These are phyloP conservation scores for Neurospora cerealis DNA, from an alignment of 495 filamentous ascomycete species.

Conservation along the genomic window DNA sequence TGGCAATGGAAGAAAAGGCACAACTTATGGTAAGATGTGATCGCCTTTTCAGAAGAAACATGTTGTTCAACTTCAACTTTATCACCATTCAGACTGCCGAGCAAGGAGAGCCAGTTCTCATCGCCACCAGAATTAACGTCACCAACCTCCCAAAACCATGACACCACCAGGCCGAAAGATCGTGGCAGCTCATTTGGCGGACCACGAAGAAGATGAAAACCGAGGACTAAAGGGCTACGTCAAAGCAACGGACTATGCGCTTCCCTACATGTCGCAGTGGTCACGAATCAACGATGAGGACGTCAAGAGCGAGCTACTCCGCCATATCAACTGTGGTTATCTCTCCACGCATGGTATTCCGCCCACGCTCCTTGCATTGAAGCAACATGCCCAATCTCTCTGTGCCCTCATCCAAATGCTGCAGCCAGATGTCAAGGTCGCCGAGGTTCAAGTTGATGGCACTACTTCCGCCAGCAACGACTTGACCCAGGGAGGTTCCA, in stretches of 20 bases:
- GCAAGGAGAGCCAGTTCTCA: not conserved
- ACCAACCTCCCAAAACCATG: slow-evolving; percentile 8
- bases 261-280: slow-evolving; percentile 22
- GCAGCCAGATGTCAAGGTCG: slow-evolving; percentile 19
- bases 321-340: slow-evolving; percentile 41
- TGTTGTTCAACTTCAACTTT: not conserved
- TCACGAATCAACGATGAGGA: slow-evolving; percentile 13
- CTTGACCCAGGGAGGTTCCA: not conserved
- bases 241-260: slow-evolving; percentile 21
- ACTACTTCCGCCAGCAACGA: not conserved
- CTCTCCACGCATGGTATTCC: slow-evolving; percentile 34
- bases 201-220: slow-evolving; percentile 20
- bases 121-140: slow-evolving; percentile 34
- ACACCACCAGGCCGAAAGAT: not conserved
- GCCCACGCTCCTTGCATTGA: slow-evolving; percentile 41
- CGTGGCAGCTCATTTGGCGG: slow-evolving; percentile 15
- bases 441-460: slow-evolving; percentile 16
- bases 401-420: slow-evolving; percentile 37
- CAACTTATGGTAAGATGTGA: not conserved
- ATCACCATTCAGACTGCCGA: not conserved
- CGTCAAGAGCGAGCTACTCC: slow-evolving; percentile 17
- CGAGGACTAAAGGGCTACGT: slow-evolving; percentile 18
- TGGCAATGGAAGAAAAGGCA: not conserved
- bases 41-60: not conserved
- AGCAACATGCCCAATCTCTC: slow-evolving; percentile 46